Base-by-base conservation (phyloP, 768 basidiomycete genomes). In the Stropharia rugosoannulata region DNA sequence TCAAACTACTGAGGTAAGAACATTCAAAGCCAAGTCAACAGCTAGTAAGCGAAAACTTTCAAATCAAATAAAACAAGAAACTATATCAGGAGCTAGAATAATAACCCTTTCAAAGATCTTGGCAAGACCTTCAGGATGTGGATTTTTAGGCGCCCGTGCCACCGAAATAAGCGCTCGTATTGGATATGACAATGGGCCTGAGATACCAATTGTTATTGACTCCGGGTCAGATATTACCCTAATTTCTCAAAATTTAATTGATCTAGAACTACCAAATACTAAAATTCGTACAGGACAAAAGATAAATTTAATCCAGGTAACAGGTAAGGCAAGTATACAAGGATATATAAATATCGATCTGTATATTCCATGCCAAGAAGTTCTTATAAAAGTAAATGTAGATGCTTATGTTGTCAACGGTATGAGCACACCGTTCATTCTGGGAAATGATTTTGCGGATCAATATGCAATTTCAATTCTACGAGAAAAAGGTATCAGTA, bases 181-280 rank as follows among this genome's bases (percentile, higher is more conserved):
- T 22, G 22, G 4, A 22, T 4, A 22, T 22, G 22, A 22, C 1
- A 22, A 22, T 22, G 53, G 18, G 5, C 50, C 55, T 11, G 38
- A 54, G 0, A 56, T 54, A 0, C 27, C n/a, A 1, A 50, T 67
- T 15, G 64, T 65, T n/a, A 43, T 69, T 2, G 73, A 74, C 45
- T 70, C 69, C 0, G 69, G 72, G 27, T 68, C 73, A 3, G 70
- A 74, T 53, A 75, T 73, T n/a, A 73, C 74, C 2, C 55, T 72
- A 2, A 73, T 73, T 2, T 72, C 72, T 10, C 37, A 55, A 15
- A 41, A 58, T 66, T 0, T 15, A 38, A 2, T 15, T 25, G 6
- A 16, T 67, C 2, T 53, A 53, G 6, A 16, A 47, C 1, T 22
- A 22, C 22, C 22, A 22, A 11, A 41, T 5, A 65, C 66, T 0